These are phyloP conservation scores for Vitis hybrid DNA, from an alignment of 177 flowering plant species.

Conservation along the genomic window DNA sequence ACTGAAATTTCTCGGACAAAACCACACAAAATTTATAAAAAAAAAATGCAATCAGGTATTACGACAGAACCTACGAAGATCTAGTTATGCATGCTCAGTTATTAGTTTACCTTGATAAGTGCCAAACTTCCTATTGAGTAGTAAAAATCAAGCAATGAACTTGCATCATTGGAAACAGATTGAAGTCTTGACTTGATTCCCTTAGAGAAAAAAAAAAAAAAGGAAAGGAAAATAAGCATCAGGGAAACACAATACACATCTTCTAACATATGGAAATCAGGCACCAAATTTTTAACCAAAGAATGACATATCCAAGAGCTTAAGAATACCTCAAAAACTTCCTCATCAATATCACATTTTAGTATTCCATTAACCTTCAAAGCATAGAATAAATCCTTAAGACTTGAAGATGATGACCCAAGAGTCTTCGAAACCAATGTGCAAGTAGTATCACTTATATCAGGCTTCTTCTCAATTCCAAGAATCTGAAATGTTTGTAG, in stretches of 20 bases:
- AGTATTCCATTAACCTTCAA: conserved; percentile 56
- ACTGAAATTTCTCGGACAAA: background rate
- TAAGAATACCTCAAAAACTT: conserved; percentile 56
- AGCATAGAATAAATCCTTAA: conserved; percentile 65
- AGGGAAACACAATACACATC: background rate
- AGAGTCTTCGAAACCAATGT: conserved; percentile 42
- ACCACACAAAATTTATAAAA: background rate
- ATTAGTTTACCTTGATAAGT: conserved; percentile 64
- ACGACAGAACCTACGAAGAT: background rate
- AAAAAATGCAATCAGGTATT: background rate
- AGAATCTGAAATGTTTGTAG: conserved; percentile 72
- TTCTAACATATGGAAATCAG: background rate
- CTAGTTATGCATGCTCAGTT: background rate
- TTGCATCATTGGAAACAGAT: conserved; percentile 52
- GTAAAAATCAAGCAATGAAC: conserved; percentile 74
- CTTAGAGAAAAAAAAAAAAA: conserved; percentile 31
- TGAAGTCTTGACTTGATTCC: conserved; percentile 55
- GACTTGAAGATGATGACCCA: conserved; percentile 48
- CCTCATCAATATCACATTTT: conserved; percentile 53
- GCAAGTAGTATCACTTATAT: conserved; percentile 47
- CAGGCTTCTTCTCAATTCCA: conserved; percentile 51
- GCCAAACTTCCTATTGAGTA: conserved; percentile 65
- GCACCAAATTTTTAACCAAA: background rate
- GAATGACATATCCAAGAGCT: background rate
- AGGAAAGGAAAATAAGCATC: conserved; percentile 8